These are phyloP conservation scores for Colletotrichum orbiculare DNA, from an alignment of 2,329 filamentous ascomycete species.

Conservation along the genomic window DNA sequence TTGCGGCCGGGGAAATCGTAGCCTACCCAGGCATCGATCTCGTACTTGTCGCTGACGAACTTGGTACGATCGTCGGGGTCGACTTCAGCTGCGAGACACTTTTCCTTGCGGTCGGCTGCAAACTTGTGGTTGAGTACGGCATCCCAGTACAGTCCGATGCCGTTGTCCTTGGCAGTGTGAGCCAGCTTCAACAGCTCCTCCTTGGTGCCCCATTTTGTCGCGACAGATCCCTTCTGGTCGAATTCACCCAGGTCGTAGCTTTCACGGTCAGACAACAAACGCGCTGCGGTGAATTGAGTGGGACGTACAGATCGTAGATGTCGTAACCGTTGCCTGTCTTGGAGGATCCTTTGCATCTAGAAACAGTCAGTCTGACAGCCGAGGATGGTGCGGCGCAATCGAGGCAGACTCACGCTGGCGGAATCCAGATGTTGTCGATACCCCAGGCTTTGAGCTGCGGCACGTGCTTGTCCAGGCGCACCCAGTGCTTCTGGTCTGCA, in stretches of 20 bases:
- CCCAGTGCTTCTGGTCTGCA: constrained; percentile 71
- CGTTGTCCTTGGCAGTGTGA: constrained; percentile 62
- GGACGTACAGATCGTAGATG: constrained; percentile 70
- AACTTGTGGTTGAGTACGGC: constrained; percentile 81
- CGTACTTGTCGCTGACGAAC: constrained; percentile 65
- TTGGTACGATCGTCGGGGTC: constrained; percentile 69
- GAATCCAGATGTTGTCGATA: constrained; percentile 75
- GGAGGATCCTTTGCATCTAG: constrained; percentile 71
- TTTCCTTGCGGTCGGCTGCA: constrained; percentile 75
- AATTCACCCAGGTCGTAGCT: constrained; percentile 76
- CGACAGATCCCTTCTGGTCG: constrained; percentile 72
- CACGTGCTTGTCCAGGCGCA: constrained; percentile 65
- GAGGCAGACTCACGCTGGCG: constrained; percentile 60
- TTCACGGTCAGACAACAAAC: constrained; percentile 1
- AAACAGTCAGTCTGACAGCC: neutral
- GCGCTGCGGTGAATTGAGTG: neutral
- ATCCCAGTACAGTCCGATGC: constrained; percentile 75
- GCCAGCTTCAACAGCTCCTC: constrained; percentile 69
- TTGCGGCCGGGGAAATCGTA: constrained; percentile 75
- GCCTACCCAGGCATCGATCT: constrained; percentile 77
- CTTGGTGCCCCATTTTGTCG: constrained; percentile 78
- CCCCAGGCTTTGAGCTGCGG: constrained; percentile 70
- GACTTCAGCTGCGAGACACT: constrained; percentile 72
- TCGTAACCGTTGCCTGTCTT: constrained; percentile 76
- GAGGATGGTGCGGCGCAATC: neutral